A percentile compares a stretch with the other conserved stretches of the same genome.
Conservation (phyloP, 495 filamentous ascomycete genomes). For the Sphaerosporella brunnea region DNA sequence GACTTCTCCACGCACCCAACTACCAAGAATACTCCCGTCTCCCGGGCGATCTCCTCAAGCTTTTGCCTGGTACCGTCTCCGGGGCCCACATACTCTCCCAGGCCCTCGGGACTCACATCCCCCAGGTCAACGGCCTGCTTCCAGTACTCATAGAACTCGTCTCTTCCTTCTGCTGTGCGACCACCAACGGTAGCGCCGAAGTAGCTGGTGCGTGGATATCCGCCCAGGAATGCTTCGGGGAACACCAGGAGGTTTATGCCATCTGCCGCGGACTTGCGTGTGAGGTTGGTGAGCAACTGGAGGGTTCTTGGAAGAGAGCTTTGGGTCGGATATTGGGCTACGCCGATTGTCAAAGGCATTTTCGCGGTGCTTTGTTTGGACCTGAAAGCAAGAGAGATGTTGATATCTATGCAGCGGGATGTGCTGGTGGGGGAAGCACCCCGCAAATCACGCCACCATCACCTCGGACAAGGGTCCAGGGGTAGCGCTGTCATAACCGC, state of each 20-base stretch:
- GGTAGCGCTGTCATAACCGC: too few relatives aligned
- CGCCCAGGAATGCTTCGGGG: slow-evolving; percentile 84
- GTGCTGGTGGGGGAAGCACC: too few relatives aligned
- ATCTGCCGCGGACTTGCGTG: slow-evolving; percentile 33
- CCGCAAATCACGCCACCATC: too few relatives aligned
- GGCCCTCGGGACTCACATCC: slow-evolving; percentile 40
- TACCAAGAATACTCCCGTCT: slow-evolving; percentile 65
- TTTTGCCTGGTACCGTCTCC: slow-evolving; percentile 78
- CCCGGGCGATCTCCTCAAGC: slow-evolving; percentile 52
- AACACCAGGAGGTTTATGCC: slow-evolving; percentile 65
- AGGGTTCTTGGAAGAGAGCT: slow-evolving; percentile 48
- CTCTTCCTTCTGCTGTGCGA: slow-evolving; percentile 49
- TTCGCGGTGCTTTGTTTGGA: too few relatives aligned
- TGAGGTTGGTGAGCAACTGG: slow-evolving; percentile 39
- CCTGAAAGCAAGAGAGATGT: too few relatives aligned
- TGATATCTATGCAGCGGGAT: too few relatives aligned
- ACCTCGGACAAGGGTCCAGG: too few relatives aligned
- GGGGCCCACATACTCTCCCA: slow-evolving; percentile 14
- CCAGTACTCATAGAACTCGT: slow-evolving; percentile 75
- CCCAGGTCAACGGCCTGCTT: slow-evolving; percentile 63
- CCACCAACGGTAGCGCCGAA: slow-evolving; percentile 62
- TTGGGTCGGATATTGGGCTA: slow-evolving; percentile 59
- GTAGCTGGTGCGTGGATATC: slow-evolving; percentile 68
- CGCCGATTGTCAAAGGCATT: slow-evolving; percentile 45
- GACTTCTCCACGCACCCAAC: slow-evolving; percentile 62